Evolutionary conservation across 306 rosid genomes (phyloP).

Genomic region (Lotus japonicus): DNA sequence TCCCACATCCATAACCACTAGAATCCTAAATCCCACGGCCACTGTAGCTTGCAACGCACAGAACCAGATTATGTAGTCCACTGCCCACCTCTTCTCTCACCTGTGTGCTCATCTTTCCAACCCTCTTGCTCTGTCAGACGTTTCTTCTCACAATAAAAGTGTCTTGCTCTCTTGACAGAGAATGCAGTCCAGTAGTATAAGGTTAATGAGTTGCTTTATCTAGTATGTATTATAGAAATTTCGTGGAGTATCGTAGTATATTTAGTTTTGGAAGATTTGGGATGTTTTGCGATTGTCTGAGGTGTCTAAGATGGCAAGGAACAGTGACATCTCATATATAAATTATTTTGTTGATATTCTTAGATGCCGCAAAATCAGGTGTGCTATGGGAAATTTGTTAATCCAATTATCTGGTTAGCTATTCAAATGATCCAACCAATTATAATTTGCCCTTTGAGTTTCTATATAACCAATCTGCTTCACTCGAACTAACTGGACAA

Average conservation of each 20-base stretch:
- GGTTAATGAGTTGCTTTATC: constrained; percentile 29
- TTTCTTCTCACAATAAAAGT: no score
- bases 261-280: constrained; percentile 42
- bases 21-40: no score
- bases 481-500: constrained; percentile 6
- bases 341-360: constrained; percentile 27
- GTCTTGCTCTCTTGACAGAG: no score
- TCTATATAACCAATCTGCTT: constrained; percentile 17
- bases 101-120: no score
- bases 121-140: no score
- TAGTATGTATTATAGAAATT: constrained; percentile 46
- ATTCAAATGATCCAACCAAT: constrained; percentile 3
- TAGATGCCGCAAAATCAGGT: constrained; percentile 28
- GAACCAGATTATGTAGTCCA: no score
- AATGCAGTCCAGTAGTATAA: no score
- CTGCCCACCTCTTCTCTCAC: no score
- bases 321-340: constrained; percentile 20
- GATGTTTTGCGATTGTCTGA: constrained; percentile 34
- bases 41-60: no score
- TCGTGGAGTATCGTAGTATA: constrained; percentile 24
- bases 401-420: constrained; percentile 20
- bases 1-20: no score
- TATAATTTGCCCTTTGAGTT: constrained; percentile 16
- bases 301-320: constrained; percentile 20
- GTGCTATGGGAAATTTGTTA: constrained; percentile 20